Conservation (phyloP, 2,329 filamentous ascomycete genomes). For the Aspergillus nomiae region DNA sequence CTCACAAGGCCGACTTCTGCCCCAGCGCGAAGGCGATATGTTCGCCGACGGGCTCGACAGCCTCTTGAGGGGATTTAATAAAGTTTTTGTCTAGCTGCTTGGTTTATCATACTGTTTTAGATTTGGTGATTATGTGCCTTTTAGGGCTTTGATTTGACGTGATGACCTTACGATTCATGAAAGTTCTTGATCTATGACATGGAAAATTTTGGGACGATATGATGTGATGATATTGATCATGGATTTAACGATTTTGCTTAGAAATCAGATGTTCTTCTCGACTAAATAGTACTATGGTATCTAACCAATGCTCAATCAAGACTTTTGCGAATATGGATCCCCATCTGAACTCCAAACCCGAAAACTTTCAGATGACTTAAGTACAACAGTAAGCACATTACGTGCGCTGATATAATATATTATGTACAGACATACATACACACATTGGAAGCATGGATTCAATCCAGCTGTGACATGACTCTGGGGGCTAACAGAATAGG, state of each 20-base stretch:
- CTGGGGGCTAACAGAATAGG: neutral
- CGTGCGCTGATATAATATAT: slow-evolving; percentile 8
- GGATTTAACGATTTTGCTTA: neutral
- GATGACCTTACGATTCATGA: neutral
- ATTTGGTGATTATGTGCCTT: neutral
- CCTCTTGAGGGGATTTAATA: slow-evolving; percentile 35
- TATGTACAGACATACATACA: slow-evolving; percentile 16
- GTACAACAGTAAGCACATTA: neutral
- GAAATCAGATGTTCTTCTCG: neutral
- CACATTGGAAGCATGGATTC: slow-evolving; percentile 3
- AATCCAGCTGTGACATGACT: neutral
- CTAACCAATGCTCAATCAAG: neutral
- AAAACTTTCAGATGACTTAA: neutral
- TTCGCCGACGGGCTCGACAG: slow-evolving; percentile 39
- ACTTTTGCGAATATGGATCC: neutral
- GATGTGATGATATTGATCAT: neutral
- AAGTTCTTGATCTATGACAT: neutral
- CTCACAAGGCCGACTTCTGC: slow-evolving; percentile 40
- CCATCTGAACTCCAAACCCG: neutral
- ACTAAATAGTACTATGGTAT: neutral
- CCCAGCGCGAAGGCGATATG: slow-evolving; percentile 33
- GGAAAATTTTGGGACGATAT: neutral
- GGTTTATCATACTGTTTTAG: neutral
- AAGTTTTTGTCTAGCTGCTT: slow-evolving; percentile 19
- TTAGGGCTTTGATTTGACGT: neutral